Evolutionary conservation across 352 stramenopile genomes (phyloP).

Genomic region (Phytophthora sp.): DNA sequence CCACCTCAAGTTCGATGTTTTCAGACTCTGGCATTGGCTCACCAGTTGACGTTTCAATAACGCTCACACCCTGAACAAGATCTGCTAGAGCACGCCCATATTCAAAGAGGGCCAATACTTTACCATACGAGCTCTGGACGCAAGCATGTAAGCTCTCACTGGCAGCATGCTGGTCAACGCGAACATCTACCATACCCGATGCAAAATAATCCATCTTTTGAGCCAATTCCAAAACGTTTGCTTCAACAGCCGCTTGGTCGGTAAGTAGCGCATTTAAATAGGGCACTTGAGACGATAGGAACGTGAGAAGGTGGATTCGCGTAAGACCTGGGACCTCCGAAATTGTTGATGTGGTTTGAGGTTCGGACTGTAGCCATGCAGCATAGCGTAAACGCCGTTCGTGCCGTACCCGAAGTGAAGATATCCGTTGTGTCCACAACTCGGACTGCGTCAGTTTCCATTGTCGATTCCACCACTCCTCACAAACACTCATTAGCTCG

Average conservation of each 20-base stretch:
- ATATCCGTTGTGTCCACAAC: conserved; percentile 13
- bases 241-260: conserved; percentile 41
- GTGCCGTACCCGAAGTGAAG: conserved; percentile 24
- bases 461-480: conserved; percentile 18
- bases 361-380: conserved; percentile 32
- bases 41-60: conserved; percentile 51
- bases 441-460: conserved; percentile 21
- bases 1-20: conserved; percentile 51
- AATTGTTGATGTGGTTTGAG: neutral
- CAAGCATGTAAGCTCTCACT: conserved; percentile 34
- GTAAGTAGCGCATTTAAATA: conserved; percentile 42
- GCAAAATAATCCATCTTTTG: conserved; percentile 62
- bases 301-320: conserved; percentile 44
- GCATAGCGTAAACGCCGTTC: conserved; percentile 47
- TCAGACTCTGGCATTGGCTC: conserved; percentile 10
- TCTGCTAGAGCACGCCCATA: conserved; percentile 46
- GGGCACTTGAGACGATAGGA: conserved; percentile 46
- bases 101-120: conserved; percentile 42
- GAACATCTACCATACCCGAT: conserved; percentile 28
- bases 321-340: conserved; percentile 12
- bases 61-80: conserved; percentile 57
- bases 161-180: neutral
- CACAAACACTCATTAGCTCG: conserved; percentile 27
- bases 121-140: conserved; percentile 46
- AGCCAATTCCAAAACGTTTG: conserved; percentile 46